These are phyloP conservation scores for Phaeosphaeria sp. DNA, from an alignment of 2,329 filamentous ascomycete genomes.

Conservation along the genomic window DNA sequence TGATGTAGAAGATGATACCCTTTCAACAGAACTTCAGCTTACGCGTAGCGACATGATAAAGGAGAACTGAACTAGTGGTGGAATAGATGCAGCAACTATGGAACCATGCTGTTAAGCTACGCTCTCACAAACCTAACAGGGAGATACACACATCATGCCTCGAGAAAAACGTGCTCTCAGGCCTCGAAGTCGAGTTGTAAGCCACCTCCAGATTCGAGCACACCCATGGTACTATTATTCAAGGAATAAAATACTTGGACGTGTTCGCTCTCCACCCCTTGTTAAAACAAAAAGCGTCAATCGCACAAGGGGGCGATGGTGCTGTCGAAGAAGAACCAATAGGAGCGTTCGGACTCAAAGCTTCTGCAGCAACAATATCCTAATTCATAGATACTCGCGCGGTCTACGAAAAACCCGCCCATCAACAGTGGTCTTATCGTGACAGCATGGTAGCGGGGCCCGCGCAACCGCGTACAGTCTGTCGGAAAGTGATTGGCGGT, in stretches of 20 bases:
- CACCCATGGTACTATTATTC: not conserved
- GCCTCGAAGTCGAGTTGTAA: constrained; percentile 17
- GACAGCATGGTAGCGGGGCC: constrained; percentile 10
- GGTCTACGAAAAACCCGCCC: not conserved
- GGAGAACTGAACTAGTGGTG: too few species aligned
- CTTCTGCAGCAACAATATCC: constrained; percentile 20
- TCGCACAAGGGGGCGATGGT: constrained; percentile 22
- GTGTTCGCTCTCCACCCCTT: not conserved
- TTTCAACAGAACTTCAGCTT: constrained; percentile 21
- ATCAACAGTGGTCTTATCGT: constrained; percentile 1
- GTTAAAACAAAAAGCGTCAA: constrained; percentile 2
- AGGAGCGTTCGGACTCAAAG: constrained; percentile 20
- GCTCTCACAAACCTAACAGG: constrained; percentile 21
- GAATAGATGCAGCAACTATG: constrained; percentile 25
- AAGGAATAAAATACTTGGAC: not conserved
- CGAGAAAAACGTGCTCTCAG: constrained; percentile 19
- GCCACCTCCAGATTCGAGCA: constrained; percentile 12
- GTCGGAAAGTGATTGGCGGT: constrained; percentile 8
- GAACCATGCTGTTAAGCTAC: constrained; percentile 26
- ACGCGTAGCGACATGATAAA: constrained; percentile 20
- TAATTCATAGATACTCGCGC: constrained; percentile 19
- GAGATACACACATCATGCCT: constrained; percentile 20
- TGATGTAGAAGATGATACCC: too few species aligned
- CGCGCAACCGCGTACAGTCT: constrained; percentile 9
- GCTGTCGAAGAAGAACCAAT: constrained; percentile 22